These are phyloP conservation scores for Flaveria floridana DNA, from an alignment of 140 eudicot genomes.

Conservation along the genomic window DNA sequence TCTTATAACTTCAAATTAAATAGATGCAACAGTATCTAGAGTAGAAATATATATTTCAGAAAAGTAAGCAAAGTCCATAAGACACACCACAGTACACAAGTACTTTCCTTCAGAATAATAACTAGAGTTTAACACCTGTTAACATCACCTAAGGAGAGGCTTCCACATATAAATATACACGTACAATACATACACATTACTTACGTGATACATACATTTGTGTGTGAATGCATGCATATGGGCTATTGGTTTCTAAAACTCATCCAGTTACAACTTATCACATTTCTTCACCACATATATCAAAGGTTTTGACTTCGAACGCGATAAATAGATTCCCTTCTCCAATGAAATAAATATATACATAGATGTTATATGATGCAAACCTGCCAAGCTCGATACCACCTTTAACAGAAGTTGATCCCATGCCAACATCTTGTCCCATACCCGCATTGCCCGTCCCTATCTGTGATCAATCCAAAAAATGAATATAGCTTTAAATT, in stretches of 20 bases:
- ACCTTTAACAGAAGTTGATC: constrained; percentile 47
- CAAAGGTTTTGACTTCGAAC: background rate
- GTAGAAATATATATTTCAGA: background rate
- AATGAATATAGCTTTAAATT: background rate
- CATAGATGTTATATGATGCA: constrained; percentile 26
- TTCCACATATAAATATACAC: too few species aligned
- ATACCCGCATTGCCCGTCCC: constrained; percentile 32
- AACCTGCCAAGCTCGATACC: constrained; percentile 73
- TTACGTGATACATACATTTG: background rate
- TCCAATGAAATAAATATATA: background rate
- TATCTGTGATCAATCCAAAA: constrained; percentile 40
- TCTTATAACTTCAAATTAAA: constrained; percentile 5
- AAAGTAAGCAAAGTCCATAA: background rate
- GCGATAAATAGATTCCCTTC: constrained; percentile 6
- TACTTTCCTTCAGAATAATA: background rate
- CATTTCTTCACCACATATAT: background rate
- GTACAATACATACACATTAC: background rate
- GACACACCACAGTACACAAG: background rate
- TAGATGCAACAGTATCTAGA: background rate
- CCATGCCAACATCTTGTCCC: constrained; percentile 37
- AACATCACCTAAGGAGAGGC: background rate
- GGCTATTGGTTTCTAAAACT: background rate
- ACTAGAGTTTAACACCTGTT: background rate
- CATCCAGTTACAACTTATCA: background rate
- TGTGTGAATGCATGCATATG: background rate